Evolutionary conservation across 2,329 filamentous ascomycete species (phyloP).

Genomic region (Aspergillus carbonarius): DNA sequence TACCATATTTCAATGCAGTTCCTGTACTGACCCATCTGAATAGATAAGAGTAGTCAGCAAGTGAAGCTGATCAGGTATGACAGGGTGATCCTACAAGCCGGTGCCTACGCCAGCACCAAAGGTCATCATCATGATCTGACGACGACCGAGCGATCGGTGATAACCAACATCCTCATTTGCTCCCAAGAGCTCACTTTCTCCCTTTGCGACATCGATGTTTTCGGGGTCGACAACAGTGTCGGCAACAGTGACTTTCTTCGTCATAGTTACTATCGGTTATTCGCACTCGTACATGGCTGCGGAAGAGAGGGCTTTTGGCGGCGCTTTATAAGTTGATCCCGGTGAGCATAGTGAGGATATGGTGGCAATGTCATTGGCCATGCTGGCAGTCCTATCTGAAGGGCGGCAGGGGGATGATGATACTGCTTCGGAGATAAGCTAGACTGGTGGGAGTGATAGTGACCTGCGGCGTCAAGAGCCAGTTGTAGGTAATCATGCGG

Average conservation of each 20-base stretch:
- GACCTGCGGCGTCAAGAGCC: background rate
- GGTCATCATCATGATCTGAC: conserved; percentile 42
- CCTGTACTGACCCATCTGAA: conserved; percentile 36
- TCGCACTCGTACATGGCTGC: background rate
- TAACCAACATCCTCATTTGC: conserved; percentile 25
- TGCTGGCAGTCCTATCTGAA: background rate
- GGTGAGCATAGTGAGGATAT: background rate
- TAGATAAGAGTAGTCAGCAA: background rate
- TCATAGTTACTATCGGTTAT: background rate
- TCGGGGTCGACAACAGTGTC: background rate
- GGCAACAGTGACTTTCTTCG: background rate
- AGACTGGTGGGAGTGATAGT: background rate
- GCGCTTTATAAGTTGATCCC: background rate
- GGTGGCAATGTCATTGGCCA: background rate
- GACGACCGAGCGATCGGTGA: conserved; percentile 30
- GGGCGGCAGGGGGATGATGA: background rate
- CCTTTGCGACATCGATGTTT: conserved; percentile 1
- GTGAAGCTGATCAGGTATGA: no score
- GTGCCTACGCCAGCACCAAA: conserved; percentile 39
- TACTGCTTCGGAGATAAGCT: background rate
- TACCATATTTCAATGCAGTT: conserved; percentile 34
- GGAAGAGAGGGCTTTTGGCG: background rate
- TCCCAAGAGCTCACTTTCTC: conserved; percentile 6
- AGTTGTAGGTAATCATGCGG: background rate
- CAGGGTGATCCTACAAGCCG: conserved; percentile 18